phyloP scores from a whole-genome alignment of 257 asterid species.

The Solanum pennellii region DNA sequence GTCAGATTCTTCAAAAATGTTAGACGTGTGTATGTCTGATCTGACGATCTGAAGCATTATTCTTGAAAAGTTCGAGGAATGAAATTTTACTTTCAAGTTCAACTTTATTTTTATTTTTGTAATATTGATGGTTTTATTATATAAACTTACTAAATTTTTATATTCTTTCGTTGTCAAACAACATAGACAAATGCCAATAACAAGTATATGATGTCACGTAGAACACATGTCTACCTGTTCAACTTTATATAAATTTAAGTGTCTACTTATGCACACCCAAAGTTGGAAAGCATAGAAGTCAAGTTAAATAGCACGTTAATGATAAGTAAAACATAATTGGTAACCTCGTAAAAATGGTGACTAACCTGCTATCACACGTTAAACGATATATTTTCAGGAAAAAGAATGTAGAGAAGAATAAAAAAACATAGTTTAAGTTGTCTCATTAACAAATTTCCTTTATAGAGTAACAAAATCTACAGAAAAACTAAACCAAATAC shows the following conservation, averaged over 20 bases:
- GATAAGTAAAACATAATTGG: neutral
- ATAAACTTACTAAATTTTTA: neutral
- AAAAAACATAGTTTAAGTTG: neutral
- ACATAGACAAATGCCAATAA: neutral
- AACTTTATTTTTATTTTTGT: neutral
- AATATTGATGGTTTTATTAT: neutral
- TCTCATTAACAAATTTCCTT: neutral
- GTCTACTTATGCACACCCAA: neutral
- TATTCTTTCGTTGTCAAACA: neutral
- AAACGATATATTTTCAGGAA: neutral
- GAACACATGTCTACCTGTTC: neutral
- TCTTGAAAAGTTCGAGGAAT: neutral
- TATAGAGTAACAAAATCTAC: neutral
- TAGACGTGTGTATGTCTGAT: neutral
- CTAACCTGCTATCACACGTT: neutral
- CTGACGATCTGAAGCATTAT: neutral
- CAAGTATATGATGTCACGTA: neutral
- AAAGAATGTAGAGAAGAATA: neutral
- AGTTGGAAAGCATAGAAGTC: accelerated
- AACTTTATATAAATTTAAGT: too few species aligned
- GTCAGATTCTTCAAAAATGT: neutral
- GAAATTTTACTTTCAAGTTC: neutral
- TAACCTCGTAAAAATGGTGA: neutral
- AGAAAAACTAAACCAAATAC: neutral
- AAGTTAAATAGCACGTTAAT: neutral